These are phyloP conservation scores for Onygenales sp. DNA, from an alignment of 2,329 filamentous ascomycete genomes.

Conservation along the genomic window DNA sequence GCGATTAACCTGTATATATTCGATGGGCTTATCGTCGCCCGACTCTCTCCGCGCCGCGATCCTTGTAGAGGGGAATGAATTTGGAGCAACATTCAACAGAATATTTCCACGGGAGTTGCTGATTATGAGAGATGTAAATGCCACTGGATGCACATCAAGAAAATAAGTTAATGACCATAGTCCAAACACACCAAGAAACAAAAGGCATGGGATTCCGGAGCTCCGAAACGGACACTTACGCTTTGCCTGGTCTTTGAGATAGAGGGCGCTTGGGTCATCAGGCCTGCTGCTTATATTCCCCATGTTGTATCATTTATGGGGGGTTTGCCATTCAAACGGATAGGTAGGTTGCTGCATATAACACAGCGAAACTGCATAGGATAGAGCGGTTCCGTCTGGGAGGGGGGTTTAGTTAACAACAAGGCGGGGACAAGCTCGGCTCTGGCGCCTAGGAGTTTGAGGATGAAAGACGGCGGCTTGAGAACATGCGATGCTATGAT, in stretches of 20 bases:
- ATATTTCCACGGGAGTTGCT: conserved; percentile 70
- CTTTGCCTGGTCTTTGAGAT: conserved; percentile 83
- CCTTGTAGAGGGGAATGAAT: conserved; percentile 75
- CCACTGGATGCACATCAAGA: conserved; percentile 49
- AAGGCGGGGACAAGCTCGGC: too few relatives aligned
- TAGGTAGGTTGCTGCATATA: too few relatives aligned
- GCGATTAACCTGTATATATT: conserved; percentile 75
- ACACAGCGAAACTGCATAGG: too few relatives aligned
- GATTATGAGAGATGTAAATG: conserved; percentile 73
- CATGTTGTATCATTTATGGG: conserved; percentile 49
- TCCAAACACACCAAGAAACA: conserved; percentile 11
- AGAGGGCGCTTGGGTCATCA: conserved; percentile 68
- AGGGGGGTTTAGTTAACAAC: too few relatives aligned
- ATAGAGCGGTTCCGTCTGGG: too few relatives aligned
- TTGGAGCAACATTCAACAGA: conserved; percentile 69
- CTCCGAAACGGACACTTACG: conserved; percentile 49
- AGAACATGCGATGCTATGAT: too few relatives aligned
- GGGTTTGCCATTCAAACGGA: neutral
- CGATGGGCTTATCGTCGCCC: conserved; percentile 67
- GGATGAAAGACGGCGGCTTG: too few relatives aligned
- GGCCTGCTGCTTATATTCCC: conserved; percentile 83
- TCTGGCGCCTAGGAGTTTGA: too few relatives aligned
- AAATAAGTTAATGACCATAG: conserved; percentile 10
- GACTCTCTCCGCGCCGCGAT: conserved; percentile 61
- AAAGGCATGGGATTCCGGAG: conserved; percentile 2